Evolutionary conservation across 208 protist genomes (phyloP), one percentile per base, ranked within the genome.

Genomic region (Leishmania martiniquensis): DNA sequence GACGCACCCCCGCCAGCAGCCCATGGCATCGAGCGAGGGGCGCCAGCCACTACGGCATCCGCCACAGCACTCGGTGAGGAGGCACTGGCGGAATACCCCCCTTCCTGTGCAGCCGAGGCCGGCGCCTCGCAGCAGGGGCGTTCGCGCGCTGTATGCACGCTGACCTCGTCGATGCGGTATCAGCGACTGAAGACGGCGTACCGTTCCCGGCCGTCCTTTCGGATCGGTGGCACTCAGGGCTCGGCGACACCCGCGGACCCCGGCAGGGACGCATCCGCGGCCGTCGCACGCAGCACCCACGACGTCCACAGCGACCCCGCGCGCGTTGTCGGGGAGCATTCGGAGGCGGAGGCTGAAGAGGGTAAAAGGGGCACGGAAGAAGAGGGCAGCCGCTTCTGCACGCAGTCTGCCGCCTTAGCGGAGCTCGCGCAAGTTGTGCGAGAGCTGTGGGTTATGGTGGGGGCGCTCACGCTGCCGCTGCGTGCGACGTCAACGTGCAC

Each of bases 381-480:
- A 68, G 37, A 29, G 20, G 32, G 62, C 7, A 15, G 25, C 37
- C 72, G 42, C 15, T 39, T 54, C 9, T 2, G n/a, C 72, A 49
- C 54, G 29, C 42, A 63, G 59, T 81, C 70, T 1, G 49, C 22
- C 1, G n/a, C 71, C 2, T 20, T 76, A 47, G 37, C n/a, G 13
- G 42, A 71, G 5, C 77, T 82, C 2, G 34, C 49, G 15, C 25
- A 63, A 9, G 13, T 76, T 7, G 32, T 82, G 29, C 45, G 52
- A 0, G 77, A 76, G 49, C 62, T 82, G 45, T 74, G 72, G 63
- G 52, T 15, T 22, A n/a, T 67, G 32, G 71, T 76, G 37, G 63
- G 29, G 44, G 29, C 67, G 17, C 77, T 82, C 51, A 82, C 77
- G 25, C 71, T 82, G 1, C 77, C 77, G 45, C 71, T 82, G 9